phyloP scores from a whole-genome alignment of 2,329 filamentous ascomycete species.

The Trichoderma asperellum region DNA sequence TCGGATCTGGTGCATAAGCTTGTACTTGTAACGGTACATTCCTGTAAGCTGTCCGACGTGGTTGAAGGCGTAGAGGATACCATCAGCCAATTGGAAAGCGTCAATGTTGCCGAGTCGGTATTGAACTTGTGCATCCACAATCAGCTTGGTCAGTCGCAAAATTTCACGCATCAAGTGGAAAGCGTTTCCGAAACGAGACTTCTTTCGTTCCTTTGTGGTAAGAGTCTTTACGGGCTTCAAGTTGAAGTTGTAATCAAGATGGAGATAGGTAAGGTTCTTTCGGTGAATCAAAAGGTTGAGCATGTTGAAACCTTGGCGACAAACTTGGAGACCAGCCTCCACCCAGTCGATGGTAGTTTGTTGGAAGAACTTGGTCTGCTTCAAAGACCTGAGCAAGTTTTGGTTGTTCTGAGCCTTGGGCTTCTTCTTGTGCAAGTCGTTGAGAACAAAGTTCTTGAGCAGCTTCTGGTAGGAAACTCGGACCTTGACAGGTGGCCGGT shows the following conservation, averaged over 20 bases:
- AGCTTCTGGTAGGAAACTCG: conserved; percentile 98
- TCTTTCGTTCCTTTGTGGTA: conserved; percentile 98
- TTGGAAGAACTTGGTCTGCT: conserved; percentile 98
- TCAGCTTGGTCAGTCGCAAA: conserved; percentile 90
- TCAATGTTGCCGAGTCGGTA: conserved; percentile 98
- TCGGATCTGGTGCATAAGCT: conserved; percentile 99
- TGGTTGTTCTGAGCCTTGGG: conserved; percentile 97
- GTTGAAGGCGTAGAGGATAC: conserved; percentile 99
- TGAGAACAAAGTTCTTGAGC: conserved; percentile 92
- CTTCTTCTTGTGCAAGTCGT: conserved; percentile 93
- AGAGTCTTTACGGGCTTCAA: conserved; percentile 98
- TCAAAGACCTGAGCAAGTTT: conserved; percentile 83
- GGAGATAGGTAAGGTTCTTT: conserved; percentile 97
- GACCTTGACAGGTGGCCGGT: conserved; percentile 89
- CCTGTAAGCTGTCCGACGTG: conserved; percentile 97
- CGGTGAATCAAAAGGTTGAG: conserved; percentile 95
- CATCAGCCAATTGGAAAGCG: conserved; percentile 96
- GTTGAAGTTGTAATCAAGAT: conserved; percentile 99
- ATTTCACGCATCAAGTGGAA: conserved; percentile 99
- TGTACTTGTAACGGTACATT: conserved; percentile 99
- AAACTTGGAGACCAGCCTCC: conserved; percentile 96
- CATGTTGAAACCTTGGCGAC: conserved; percentile 99
- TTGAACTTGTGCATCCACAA: conserved; percentile 97
- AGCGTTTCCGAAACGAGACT: conserved; percentile 97
- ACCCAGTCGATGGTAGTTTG: conserved; percentile 99